Evolutionary conservation across 306 rosid species (phyloP).

Genomic region (Quercus rubra): DNA sequence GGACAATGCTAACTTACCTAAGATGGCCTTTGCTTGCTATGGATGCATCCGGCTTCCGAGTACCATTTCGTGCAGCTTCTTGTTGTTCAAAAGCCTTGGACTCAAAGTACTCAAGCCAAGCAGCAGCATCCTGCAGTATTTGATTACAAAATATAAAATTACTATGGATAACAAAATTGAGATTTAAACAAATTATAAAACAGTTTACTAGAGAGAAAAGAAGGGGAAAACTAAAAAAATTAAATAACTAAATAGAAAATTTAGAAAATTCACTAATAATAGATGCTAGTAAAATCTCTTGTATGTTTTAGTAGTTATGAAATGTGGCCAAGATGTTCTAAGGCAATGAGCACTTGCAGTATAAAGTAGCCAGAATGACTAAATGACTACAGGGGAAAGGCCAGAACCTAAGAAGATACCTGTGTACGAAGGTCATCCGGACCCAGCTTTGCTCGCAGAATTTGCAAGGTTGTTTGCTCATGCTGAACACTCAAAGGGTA

Average conservation of each 20-base stretch:
- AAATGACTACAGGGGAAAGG: not conserved
- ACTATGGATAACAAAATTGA: not conserved
- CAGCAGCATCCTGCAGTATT: conserved; percentile 90
- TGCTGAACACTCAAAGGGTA: conserved; percentile 97
- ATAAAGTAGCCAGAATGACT: not conserved
- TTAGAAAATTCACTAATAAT: not conserved
- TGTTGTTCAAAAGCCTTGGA: conserved; percentile 99
- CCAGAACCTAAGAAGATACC: conserved; percentile 42
- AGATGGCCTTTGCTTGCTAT: conserved; percentile 99
- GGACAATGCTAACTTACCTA: conserved; percentile 50
- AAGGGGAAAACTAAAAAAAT: not conserved
- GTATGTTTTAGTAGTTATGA: not conserved
- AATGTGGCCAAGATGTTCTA: not conserved
- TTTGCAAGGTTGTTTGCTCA: conserved; percentile 96
- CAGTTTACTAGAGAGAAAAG: not conserved
- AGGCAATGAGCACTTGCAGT: not conserved
- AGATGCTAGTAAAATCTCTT: not conserved
- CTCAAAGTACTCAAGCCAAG: conserved; percentile 99
- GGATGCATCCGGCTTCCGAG: conserved; percentile 94
- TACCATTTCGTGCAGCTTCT: conserved; percentile 98
- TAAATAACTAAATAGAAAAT: not conserved
- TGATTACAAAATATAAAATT: conserved; percentile 16
- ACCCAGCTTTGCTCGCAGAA: conserved; percentile 92
- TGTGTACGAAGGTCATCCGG: conserved; percentile 97
- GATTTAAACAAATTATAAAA: not conserved